Evolutionary conservation across 208 protist genomes (phyloP).

Genomic region (Trypanosoma platydactyli): DNA sequence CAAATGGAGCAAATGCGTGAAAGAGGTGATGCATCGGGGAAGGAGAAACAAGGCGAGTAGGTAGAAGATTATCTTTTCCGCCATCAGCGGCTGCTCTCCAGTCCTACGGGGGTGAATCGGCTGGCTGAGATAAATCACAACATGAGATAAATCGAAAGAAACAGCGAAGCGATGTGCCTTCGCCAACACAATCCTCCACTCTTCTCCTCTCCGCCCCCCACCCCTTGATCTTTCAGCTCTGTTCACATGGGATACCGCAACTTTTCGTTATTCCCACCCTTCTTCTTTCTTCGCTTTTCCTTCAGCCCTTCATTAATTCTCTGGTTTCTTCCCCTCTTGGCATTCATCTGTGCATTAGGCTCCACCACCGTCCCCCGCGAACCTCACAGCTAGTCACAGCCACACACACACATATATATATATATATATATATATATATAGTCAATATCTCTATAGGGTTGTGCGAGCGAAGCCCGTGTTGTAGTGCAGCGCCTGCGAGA

Average conservation of each 20-base stretch:
- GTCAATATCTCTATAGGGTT: conserved; percentile 15
- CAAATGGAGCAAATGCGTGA: conserved; percentile 2
- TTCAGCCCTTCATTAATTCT: conserved; percentile 8
- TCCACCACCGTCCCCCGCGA: not conserved
- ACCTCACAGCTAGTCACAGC: not conserved
- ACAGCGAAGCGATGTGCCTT: not conserved
- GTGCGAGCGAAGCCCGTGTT: conserved; percentile 71
- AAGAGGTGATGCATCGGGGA: no score
- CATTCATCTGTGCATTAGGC: no score
- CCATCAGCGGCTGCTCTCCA: no score
- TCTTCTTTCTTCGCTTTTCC: not conserved
- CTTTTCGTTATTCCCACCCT: not conserved
- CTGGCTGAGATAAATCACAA: no score
- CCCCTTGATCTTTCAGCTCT: not conserved
- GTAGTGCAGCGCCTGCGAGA: conserved; percentile 78
- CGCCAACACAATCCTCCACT: not conserved
- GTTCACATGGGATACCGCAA: not conserved
- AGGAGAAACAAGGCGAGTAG: no score
- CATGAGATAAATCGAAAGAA: conserved; percentile 3
- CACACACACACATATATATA: not conserved
- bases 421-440: not conserved
- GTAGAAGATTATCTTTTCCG: no score
- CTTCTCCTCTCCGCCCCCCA: not conserved
- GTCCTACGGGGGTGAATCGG: no score
- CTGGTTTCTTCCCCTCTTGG: conserved; percentile 5